Evolutionary conservation across 1,284 basidiomycete genomes (phyloP).

Genomic region (Marasmius sp.): DNA sequence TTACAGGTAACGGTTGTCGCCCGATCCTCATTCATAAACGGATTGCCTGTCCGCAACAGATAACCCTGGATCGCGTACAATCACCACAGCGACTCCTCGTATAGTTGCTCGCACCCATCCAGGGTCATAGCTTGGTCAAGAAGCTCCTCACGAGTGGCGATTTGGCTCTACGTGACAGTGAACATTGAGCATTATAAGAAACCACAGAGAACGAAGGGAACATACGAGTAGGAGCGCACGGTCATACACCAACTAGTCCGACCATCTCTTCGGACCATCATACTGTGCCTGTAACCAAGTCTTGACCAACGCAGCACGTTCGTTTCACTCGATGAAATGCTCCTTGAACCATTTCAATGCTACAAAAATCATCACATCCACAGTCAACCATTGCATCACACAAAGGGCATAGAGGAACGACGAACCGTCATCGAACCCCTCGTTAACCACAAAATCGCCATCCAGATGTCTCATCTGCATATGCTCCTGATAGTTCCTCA

Average conservation of each 20-base stretch:
- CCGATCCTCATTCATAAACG: slow-evolving; percentile 83
- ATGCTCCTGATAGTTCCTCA: slow-evolving; percentile 71
- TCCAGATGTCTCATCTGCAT: slow-evolving; percentile 76
- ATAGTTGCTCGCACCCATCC: slow-evolving; percentile 89
- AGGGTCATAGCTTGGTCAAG: slow-evolving; percentile 73
- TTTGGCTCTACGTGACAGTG: slow-evolving; percentile 73
- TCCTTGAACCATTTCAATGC: slow-evolving; percentile 77
- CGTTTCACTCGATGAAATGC: slow-evolving; percentile 76
- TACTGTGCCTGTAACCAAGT: slow-evolving; percentile 79
- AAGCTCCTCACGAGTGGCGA: slow-evolving; percentile 89
- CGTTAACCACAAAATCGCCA: slow-evolving; percentile 65
- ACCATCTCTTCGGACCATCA: slow-evolving; percentile 69
- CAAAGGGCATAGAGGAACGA: slow-evolving; percentile 2
- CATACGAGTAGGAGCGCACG: slow-evolving; percentile 69
- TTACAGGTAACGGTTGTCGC: slow-evolving; percentile 79
- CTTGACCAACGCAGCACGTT: slow-evolving; percentile 73
- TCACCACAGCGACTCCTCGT: slow-evolving; percentile 94
- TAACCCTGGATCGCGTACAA: slow-evolving; percentile 91
- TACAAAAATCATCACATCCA: slow-evolving; percentile 26
- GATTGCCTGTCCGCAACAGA: slow-evolving; percentile 79
- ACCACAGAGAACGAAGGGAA: neutral
- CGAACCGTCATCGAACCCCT: slow-evolving; percentile 77
- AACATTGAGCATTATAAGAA: neutral
- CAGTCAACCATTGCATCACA: slow-evolving; percentile 1
- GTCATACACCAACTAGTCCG: slow-evolving; percentile 83